A percentile compares a stretch with the other conserved stretches of the same genome.
These are phyloP conservation scores for Xylaria multiplex DNA, from an alignment of 2,329 filamentous ascomycete species.

Conservation along the genomic window DNA sequence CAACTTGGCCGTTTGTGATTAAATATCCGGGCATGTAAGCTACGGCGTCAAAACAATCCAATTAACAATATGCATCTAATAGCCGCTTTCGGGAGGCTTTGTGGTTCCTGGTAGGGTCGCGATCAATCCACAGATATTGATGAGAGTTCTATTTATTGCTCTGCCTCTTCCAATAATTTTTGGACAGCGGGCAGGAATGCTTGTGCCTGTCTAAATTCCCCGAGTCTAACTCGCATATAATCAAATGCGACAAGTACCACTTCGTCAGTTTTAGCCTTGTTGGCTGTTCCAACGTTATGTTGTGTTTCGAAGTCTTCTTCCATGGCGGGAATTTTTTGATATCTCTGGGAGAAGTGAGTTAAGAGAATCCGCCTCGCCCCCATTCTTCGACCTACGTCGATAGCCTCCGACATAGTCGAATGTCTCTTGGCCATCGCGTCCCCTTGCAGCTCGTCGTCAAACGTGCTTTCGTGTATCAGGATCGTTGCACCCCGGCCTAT, in stretches of 20 bases:
- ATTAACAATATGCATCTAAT: no score
- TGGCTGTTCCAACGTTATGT: conserved; percentile 42
- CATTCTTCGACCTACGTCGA: conserved; percentile 82
- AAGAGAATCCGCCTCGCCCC: conserved; percentile 80
- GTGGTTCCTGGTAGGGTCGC: no score
- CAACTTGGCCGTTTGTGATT: no score
- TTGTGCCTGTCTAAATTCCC: conserved; percentile 49
- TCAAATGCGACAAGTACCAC: conserved; percentile 80
- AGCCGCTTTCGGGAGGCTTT: no score
- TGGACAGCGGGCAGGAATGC: conserved; percentile 49
- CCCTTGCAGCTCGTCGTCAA: conserved; percentile 81
- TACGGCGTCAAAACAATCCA: no score
- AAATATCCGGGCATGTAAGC: no score
- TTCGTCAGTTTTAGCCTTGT: conserved; percentile 56
- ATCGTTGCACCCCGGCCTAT: conserved; percentile 82
- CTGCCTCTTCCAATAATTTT: conserved; percentile 44
- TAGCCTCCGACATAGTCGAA: conserved; percentile 86
- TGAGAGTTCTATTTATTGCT: not conserved
- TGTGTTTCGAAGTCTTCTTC: conserved; percentile 49
- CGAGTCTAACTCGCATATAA: conserved; percentile 73
- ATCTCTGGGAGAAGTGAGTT: conserved; percentile 95
- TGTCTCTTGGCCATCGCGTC: conserved; percentile 92
- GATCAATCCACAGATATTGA: not conserved
- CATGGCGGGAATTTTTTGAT: conserved; percentile 76
- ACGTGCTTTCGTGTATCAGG: conserved; percentile 94